Evolutionary conservation across 2,329 filamentous ascomycete species (phyloP), one percentile per base, ranked within the genome.

Genomic region (Fusarium poae): DNA sequence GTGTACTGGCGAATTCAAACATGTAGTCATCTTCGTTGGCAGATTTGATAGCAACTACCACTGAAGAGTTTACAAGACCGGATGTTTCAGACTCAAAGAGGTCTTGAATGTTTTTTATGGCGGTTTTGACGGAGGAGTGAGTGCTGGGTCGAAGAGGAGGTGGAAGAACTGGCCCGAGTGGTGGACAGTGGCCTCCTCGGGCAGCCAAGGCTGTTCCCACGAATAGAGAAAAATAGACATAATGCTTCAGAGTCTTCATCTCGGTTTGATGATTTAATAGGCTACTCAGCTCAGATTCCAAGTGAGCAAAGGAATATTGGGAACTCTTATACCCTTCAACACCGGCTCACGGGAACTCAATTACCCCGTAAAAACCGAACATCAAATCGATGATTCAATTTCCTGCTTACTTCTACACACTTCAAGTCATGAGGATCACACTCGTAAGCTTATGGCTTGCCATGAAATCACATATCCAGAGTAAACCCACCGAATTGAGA

Each of bases 161-260:
- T 3, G 57, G 64, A 6, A 67, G 43, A 2, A 67, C 64, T 0
- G 63, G 57, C 0, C 64, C 64, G 0, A 67, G 57, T 4, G 63
- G 64, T 1, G 64, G 64, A 18, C 64, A 67, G 4, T 67, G 64
- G 1, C 64, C 64, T 9, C 64, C 64, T 1, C 63, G 37, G 7
- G 30, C 64, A 12, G 64, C 64, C 1, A 63, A 12, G 1, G 57
- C 67, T 3, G 18, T 20, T 1, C 51, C 39, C 1, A 52, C 20
- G 10, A 64, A 56, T 2, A 64, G 6, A 4, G 20, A 51, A 0
- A 18, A 10, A 1, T 10, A 29, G 1, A 58, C 2, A 4, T 5
- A 58, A 7, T 37, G 16, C 1, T 10, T 12, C 11, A 58, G 15
- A 2, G 1, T 5, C 11, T 35, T 64, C 59, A 64, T 64, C 0